Percentiles rank a stretch among this genome's conserved stretches.
Evolutionary conservation across 2,329 filamentous ascomycete genomes (phyloP).

Genomic region (Rasamsonia emersonii): DNA sequence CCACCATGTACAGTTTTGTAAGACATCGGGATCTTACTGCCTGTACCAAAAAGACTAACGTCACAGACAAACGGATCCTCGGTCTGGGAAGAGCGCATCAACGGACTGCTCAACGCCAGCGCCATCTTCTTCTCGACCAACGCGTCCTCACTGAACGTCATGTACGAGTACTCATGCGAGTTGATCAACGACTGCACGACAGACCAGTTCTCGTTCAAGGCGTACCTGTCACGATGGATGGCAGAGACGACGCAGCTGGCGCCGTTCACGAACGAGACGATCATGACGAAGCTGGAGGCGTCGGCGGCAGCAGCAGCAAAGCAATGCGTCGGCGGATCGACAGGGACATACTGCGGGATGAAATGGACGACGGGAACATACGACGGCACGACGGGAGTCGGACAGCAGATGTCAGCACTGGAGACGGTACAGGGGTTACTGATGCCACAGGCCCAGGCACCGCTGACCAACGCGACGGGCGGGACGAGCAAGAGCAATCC

Average conservation of each 20-base stretch:
- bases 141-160: conserved; percentile 51
- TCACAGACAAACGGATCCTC: conserved; percentile 15
- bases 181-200: conserved; percentile 51
- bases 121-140: conserved; percentile 49
- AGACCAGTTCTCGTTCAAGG: conserved; percentile 69
- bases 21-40: conserved; percentile 1
- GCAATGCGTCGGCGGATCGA: conserved; percentile 16
- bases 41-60: too few relatives aligned
- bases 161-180: conserved; percentile 63
- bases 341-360: conserved; percentile 33
- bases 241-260: conserved; percentile 48
- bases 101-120: conserved; percentile 48
- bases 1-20: conserved; percentile 41
- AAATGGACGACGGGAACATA: conserved; percentile 26
- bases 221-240: conserved; percentile 62
- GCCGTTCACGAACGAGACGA: conserved; percentile 43
- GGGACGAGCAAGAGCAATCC: conserved; percentile 45
- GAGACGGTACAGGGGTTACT: conserved; percentile 54
- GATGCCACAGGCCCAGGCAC: conserved; percentile 31
- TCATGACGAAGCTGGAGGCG: conserved; percentile 45
- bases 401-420: conserved; percentile 30
- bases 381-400: conserved; percentile 26
- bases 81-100: conserved; percentile 33
- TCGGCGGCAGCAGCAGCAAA: conserved; percentile 45
- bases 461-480: conserved; percentile 40